These are phyloP conservation scores for Neonectria faginata DNA, from an alignment of 2,329 filamentous ascomycete species.

Conservation along the genomic window DNA sequence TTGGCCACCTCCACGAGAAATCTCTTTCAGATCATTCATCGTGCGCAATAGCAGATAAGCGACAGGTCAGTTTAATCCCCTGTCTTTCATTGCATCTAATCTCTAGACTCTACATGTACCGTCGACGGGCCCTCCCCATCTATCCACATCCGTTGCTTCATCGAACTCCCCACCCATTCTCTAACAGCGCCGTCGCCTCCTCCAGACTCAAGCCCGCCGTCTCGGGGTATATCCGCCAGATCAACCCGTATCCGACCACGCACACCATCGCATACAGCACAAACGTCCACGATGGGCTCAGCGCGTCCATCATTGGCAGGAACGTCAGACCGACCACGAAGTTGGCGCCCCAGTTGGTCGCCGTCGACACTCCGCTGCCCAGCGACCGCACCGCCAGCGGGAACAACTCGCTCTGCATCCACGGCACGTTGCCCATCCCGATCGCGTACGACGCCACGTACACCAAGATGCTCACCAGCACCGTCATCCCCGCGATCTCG, in stretches of 20 bases:
- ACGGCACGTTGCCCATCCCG: slow-evolving; percentile 91
- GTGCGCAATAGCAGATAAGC: background rate
- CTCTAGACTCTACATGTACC: background rate
- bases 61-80: background rate
- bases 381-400: slow-evolving; percentile 79
- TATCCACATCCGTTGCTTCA: slow-evolving; percentile 43
- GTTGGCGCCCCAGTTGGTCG: slow-evolving; percentile 89
- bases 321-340: slow-evolving; percentile 89
- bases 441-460: slow-evolving; percentile 90
- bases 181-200: slow-evolving; percentile 78
- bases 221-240: slow-evolving; percentile 86
- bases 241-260: slow-evolving; percentile 70
- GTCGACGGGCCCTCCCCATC: slow-evolving; percentile 1
- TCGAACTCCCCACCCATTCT: slow-evolving; percentile 78
- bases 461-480: slow-evolving; percentile 80
- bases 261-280: slow-evolving; percentile 82
- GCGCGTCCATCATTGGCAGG: slow-evolving; percentile 82
- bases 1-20: slow-evolving; percentile 1
- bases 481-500: slow-evolving; percentile 61
- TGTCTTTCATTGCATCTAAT: slow-evolving; percentile 14
- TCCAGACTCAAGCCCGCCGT: slow-evolving; percentile 85
- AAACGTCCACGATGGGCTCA: slow-evolving; percentile 84
- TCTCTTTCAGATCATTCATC: slow-evolving; percentile 24
- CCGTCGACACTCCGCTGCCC: slow-evolving; percentile 79
- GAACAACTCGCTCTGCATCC: slow-evolving; percentile 96